Percentiles rank a stretch among this genome's conserved stretches.
phyloP scores from a whole-genome alignment of 441 rosid species.

The Gossypium davidsonii region DNA sequence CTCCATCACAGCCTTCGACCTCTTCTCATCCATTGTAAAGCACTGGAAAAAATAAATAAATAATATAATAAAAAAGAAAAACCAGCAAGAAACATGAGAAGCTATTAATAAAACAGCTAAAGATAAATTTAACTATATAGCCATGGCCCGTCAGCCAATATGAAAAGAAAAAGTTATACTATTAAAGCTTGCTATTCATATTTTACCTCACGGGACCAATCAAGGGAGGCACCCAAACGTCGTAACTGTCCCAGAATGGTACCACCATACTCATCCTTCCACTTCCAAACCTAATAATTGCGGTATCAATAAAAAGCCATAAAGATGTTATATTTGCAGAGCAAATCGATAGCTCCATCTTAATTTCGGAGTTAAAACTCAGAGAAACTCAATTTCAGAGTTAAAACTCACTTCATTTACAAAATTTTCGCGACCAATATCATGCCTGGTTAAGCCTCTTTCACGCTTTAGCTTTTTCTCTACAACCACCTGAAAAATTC shows the following conservation, averaged over 20 bases:
- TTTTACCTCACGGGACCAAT: conserved; percentile 96
- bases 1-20: conserved; percentile 80
- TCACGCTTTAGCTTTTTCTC: conserved; percentile 80
- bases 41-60: conserved; percentile 36
- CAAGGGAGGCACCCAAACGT: conserved; percentile 83
- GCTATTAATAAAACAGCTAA: not conserved
- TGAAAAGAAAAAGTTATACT: not conserved
- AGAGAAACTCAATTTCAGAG: not conserved
- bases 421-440: conserved; percentile 74
- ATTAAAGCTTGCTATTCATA: not conserved
- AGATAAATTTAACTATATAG: not conserved
- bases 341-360: not conserved
- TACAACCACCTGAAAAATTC: conserved; percentile 53
- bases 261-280: conserved; percentile 75
- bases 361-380: conserved; percentile 12
- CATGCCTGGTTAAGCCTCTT: conserved; percentile 61
- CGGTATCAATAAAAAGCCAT: conserved; percentile 18
- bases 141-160: not conserved
- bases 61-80: not conserved
- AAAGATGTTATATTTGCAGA: conserved; percentile 2
- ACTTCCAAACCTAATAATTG: conserved; percentile 73
- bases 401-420: conserved; percentile 49
- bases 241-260: conserved; percentile 64
- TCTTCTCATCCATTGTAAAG: conserved; percentile 88
- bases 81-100: not conserved